Conservation (phyloP, 805 yeast species). For the Candida oleophila region DNA sequence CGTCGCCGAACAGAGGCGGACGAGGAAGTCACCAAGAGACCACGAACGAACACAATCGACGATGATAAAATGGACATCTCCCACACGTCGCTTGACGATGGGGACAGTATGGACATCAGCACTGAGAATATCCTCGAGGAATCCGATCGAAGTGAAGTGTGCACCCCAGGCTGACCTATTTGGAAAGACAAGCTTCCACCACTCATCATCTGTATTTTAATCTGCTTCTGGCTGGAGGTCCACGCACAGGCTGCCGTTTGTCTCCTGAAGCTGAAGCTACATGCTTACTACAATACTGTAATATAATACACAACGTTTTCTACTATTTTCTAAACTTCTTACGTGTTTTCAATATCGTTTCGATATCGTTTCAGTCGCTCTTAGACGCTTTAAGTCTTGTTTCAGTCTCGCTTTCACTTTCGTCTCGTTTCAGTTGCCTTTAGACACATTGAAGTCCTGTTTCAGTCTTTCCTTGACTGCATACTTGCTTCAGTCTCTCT, state of each 20-base stretch:
- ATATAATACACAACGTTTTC: neutral
- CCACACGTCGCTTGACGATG: conserved; percentile 5
- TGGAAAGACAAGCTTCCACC: too few species aligned
- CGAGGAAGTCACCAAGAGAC: conserved; percentile 5
- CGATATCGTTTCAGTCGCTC: too few species aligned
- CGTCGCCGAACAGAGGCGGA: conserved; percentile 1
- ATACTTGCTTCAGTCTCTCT: neutral
- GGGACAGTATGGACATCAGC: conserved; percentile 8
- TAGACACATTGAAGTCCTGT: too few species aligned
- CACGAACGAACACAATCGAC: conserved; percentile 1
- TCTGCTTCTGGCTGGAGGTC: too few species aligned
- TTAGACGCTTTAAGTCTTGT: too few species aligned
- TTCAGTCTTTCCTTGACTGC: too few species aligned
- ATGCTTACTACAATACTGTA: neutral
- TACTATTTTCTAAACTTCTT: too few species aligned
- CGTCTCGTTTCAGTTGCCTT: too few species aligned
- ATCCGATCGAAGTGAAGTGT: conserved; percentile 2
- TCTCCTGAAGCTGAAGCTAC: neutral
- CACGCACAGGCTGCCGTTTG: neutral
- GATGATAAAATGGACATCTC: conserved; percentile 14
- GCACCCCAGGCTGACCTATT: conserved; percentile 5
- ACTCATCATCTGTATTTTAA: too few species aligned
- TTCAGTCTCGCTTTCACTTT: too few species aligned
- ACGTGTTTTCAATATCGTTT: too few species aligned
- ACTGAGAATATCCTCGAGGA: conserved; percentile 3